Conservation (phyloP, 2,329 filamentous ascomycete species). For the Rhinocladiella similis region DNA sequence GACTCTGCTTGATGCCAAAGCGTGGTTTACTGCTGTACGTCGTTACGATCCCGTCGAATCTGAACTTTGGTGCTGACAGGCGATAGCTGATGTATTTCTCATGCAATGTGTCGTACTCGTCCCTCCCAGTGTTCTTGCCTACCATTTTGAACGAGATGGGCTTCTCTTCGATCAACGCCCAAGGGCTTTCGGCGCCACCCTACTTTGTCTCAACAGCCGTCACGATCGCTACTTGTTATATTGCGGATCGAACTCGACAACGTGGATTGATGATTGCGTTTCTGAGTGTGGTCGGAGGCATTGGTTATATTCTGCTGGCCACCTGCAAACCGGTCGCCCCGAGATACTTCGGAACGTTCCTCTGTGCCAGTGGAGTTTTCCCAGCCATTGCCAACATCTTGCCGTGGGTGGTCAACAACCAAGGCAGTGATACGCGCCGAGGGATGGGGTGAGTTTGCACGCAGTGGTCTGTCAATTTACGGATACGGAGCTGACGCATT, state of each 20-base stretch:
- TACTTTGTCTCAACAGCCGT: constrained; percentile 67
- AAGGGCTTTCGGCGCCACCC: constrained; percentile 71
- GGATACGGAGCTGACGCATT: neutral
- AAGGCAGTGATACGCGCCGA: constrained; percentile 24
- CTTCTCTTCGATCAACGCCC: constrained; percentile 65
- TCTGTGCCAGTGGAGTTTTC: constrained; percentile 64
- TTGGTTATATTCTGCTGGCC: constrained; percentile 67
- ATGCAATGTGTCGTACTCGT: constrained; percentile 66
- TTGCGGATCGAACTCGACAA: constrained; percentile 66
- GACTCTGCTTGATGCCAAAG: constrained; percentile 45
- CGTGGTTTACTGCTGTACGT: constrained; percentile 50
- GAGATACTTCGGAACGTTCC: constrained; percentile 55
- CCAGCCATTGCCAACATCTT: constrained; percentile 69
- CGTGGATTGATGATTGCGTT: constrained; percentile 61
- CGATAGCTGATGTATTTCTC: constrained; percentile 56
- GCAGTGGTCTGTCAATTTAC: too few species aligned
- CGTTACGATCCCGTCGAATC: neutral
- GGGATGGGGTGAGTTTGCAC: constrained; percentile 17
- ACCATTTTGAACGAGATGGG: constrained; percentile 67
- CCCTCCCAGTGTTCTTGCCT: constrained; percentile 65
- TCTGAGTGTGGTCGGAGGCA: constrained; percentile 58
- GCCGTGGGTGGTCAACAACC: constrained; percentile 61
- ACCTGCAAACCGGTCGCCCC: constrained; percentile 51
- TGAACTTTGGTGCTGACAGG: neutral
- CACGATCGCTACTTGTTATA: constrained; percentile 60